These are phyloP conservation scores for Miscanthus sacchariflorus DNA, from an alignment of 202 grass and related monocot genomes.

Conservation along the genomic window DNA sequence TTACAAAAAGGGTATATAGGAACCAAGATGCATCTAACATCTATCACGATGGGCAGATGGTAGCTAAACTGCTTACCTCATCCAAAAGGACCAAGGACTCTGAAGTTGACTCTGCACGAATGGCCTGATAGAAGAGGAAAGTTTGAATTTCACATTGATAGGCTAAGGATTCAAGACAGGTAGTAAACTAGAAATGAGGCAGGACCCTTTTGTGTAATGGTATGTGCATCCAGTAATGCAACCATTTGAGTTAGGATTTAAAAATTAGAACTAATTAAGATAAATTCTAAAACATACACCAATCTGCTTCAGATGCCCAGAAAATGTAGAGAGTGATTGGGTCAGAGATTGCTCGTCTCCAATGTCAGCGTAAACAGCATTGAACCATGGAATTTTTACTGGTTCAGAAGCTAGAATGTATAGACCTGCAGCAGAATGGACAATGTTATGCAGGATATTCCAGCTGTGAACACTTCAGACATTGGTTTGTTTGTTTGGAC, in stretches of 20 bases:
- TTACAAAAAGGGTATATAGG: slow-evolving; percentile 11
- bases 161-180: slow-evolving; percentile 21
- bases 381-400: slow-evolving; percentile 88
- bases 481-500: neutral
- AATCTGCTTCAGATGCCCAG: slow-evolving; percentile 83
- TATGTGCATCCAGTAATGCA: slow-evolving; percentile 20
- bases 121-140: slow-evolving; percentile 56
- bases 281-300: slow-evolving; percentile 61
- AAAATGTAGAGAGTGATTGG: slow-evolving; percentile 82
- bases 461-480: neutral
- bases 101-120: slow-evolving; percentile 62
- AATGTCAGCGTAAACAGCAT: slow-evolving; percentile 89
- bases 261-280: slow-evolving; percentile 38
- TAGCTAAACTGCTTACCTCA: slow-evolving; percentile 58
- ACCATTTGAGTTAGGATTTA: slow-evolving; percentile 20
- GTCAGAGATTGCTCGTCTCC: slow-evolving; percentile 89
- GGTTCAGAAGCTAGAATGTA: slow-evolving; percentile 86
- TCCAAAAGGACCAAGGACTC: slow-evolving; percentile 81
- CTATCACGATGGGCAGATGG: neutral
- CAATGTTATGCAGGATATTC: slow-evolving; percentile 38
- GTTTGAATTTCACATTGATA: slow-evolving; percentile 30
- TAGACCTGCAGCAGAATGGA: slow-evolving; percentile 60
- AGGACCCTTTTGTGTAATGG: neutral
- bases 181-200: slow-evolving; percentile 21
- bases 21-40: slow-evolving; percentile 33